These are phyloP conservation scores for Hypoxylon sp. DNA, from an alignment of 2,329 filamentous ascomycete genomes.

Conservation along the genomic window DNA sequence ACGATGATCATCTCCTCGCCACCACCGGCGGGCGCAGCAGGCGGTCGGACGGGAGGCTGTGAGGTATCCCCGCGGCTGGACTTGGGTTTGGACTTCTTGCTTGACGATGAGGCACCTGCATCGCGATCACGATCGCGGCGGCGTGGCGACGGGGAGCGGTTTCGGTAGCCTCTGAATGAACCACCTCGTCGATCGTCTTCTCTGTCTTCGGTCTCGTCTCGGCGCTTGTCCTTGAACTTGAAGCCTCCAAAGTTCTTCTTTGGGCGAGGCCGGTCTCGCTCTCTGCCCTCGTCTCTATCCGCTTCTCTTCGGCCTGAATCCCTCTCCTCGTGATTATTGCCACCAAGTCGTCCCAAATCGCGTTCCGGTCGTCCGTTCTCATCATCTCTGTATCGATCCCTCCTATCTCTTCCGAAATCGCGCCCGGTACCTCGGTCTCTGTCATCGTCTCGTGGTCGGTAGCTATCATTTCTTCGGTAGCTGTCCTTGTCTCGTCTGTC, in stretches of 20 bases:
- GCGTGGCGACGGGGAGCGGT: constrained; percentile 51
- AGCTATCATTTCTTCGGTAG: constrained; percentile 35
- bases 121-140: constrained; percentile 50
- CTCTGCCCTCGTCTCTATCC: constrained; percentile 25
- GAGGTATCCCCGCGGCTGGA: constrained; percentile 41
- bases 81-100: constrained; percentile 43
- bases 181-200: constrained; percentile 50
- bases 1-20: constrained; percentile 91
- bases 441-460: constrained; percentile 34
- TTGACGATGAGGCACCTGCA: constrained; percentile 45
- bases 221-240: constrained; percentile 66
- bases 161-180: constrained; percentile 63
- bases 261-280: constrained; percentile 40
- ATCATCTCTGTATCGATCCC: constrained; percentile 21
- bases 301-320: constrained; percentile 17
- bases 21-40: constrained; percentile 43
- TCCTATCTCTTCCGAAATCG: constrained; percentile 19
- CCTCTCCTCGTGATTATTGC: constrained; percentile 13
- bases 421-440: constrained; percentile 9
- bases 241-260: constrained; percentile 59
- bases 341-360: constrained; percentile 17
- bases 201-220: constrained; percentile 56
- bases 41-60: constrained; percentile 48
- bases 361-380: constrained; percentile 8
- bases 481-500: constrained; percentile 32